These are phyloP conservation scores for Mortierella antarctica DNA, from an alignment of 192 early-diverging fungal species.

Conservation along the genomic window DNA sequence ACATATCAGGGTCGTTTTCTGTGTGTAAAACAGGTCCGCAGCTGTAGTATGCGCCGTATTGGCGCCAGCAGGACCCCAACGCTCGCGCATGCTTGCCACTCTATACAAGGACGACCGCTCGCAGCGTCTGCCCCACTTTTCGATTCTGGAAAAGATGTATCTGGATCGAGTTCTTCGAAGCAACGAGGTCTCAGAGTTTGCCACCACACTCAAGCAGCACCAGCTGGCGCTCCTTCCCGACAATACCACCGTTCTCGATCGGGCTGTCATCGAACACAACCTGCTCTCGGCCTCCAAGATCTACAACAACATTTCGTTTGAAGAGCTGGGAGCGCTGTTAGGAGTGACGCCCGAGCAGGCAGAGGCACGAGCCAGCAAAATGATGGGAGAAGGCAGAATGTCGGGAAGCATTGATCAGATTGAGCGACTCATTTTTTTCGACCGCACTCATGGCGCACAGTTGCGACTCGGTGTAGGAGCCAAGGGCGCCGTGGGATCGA, in stretches of 20 bases:
- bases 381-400: slow-evolving; percentile 94
- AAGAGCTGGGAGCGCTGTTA: slow-evolving; percentile 82
- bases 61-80: slow-evolving; percentile 90
- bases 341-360: slow-evolving; percentile 83
- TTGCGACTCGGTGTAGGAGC: slow-evolving; percentile 25
- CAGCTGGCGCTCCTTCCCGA: slow-evolving; percentile 81
- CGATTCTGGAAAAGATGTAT: slow-evolving; percentile 96
- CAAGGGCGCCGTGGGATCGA: slow-evolving; percentile 40
- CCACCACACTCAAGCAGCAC: slow-evolving; percentile 76
- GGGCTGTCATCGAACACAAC: slow-evolving; percentile 97
- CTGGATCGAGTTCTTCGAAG: slow-evolving; percentile 85
- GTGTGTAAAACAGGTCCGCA: slow-evolving; percentile 55
- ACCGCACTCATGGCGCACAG: slow-evolving; percentile 62
- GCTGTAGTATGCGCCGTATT: slow-evolving; percentile 94
- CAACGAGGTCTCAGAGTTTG: slow-evolving; percentile 85
- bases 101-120: slow-evolving; percentile 94
- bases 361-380: slow-evolving; percentile 84
- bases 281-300: slow-evolving; percentile 87
- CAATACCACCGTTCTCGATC: slow-evolving; percentile 85
- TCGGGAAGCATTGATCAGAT: slow-evolving; percentile 93
- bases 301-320: slow-evolving; percentile 93
- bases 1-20: background rate
- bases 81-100: slow-evolving; percentile 86
- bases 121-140: slow-evolving; percentile 75
- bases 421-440: slow-evolving; percentile 86